Evolutionary conservation across 345 rosid species (phyloP).

Genomic region (Luvunga scandens): DNA sequence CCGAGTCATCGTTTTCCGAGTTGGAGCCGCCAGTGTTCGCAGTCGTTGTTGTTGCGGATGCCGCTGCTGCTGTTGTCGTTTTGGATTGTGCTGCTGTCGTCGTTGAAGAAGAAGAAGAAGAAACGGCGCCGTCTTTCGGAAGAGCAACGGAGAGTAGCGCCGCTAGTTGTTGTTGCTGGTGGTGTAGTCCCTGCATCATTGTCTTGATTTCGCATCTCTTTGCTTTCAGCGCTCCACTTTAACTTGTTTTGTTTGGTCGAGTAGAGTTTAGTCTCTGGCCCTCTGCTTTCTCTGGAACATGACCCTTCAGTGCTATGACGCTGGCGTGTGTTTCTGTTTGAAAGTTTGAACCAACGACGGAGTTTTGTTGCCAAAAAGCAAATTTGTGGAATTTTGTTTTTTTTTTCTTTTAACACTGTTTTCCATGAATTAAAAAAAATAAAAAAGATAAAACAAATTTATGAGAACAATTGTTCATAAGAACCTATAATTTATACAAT

Average conservation of each 20-base stretch:
- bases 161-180: slow-evolving; percentile 73
- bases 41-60: slow-evolving; percentile 4
- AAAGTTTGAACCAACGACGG: neutral
- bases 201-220: slow-evolving; percentile 37
- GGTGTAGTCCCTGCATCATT: slow-evolving; percentile 70
- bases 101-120: slow-evolving; percentile 27
- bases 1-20: slow-evolving; percentile 53
- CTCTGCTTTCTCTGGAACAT: neutral
- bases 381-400: neutral
- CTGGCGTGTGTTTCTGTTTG: neutral
- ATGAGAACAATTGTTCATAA: no score
- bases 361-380: neutral
- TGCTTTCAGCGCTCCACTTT: neutral
- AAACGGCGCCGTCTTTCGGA: slow-evolving; percentile 46
- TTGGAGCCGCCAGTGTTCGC: slow-evolving; percentile 16
- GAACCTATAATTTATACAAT: no score
- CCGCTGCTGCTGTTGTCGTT: slow-evolving; percentile 4
- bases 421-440: no score
- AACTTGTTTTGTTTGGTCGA: neutral
- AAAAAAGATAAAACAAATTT: no score
- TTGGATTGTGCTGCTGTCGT: slow-evolving; percentile 17
- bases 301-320: neutral
- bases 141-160: slow-evolving; percentile 76
- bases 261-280: neutral
- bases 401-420: no score